These are phyloP conservation scores for Raffaelea albimanens DNA, from an alignment of 2,329 filamentous ascomycete species.

Conservation along the genomic window DNA sequence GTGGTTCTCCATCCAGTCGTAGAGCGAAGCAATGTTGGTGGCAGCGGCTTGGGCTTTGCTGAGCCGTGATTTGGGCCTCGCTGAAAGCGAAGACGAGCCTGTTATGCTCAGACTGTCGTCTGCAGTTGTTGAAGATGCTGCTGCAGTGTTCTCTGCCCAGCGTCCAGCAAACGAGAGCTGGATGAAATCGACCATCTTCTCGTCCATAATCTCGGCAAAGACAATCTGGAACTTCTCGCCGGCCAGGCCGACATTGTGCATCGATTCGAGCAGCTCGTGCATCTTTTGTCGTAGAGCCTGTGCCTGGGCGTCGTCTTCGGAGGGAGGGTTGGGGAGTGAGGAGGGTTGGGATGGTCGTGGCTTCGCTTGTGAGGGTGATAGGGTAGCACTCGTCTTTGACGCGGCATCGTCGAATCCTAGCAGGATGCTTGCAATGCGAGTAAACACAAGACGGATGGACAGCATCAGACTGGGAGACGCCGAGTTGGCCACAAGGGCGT, in stretches of 20 bases:
- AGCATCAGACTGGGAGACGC: constrained; percentile 42
- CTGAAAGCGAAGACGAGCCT: not conserved
- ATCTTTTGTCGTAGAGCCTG: constrained; percentile 37
- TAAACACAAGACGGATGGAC: constrained; percentile 46
- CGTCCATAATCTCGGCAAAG: constrained; percentile 63
- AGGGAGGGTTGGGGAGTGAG: constrained; percentile 16
- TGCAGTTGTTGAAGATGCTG: too few relatives aligned
- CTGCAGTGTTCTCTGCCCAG: constrained; percentile 39
- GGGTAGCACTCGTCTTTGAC: too few relatives aligned
- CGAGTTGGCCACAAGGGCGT: constrained; percentile 57
- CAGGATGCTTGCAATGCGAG: constrained; percentile 39
- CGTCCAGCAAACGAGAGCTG: constrained; percentile 51
- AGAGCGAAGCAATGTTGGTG: constrained; percentile 47
- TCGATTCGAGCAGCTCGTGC: constrained; percentile 44
- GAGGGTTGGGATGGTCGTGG: too few relatives aligned
- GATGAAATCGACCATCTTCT: constrained; percentile 55
- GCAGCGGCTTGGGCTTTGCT: constrained; percentile 1
- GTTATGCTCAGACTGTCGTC: not conserved
- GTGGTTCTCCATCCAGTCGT: constrained; percentile 58
- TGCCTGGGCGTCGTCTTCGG: constrained; percentile 17
- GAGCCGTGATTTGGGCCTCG: too few relatives aligned
- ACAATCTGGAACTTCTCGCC: constrained; percentile 61
- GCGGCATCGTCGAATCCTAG: constrained; percentile 26
- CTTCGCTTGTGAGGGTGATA: too few relatives aligned
- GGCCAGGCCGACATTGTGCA: constrained; percentile 57